A percentile compares a stretch with the other conserved stretches of the same genome.
phyloP scores from a whole-genome alignment of 2,329 filamentous ascomycete genomes.

The Hymenoscyphus fructigenus region DNA sequence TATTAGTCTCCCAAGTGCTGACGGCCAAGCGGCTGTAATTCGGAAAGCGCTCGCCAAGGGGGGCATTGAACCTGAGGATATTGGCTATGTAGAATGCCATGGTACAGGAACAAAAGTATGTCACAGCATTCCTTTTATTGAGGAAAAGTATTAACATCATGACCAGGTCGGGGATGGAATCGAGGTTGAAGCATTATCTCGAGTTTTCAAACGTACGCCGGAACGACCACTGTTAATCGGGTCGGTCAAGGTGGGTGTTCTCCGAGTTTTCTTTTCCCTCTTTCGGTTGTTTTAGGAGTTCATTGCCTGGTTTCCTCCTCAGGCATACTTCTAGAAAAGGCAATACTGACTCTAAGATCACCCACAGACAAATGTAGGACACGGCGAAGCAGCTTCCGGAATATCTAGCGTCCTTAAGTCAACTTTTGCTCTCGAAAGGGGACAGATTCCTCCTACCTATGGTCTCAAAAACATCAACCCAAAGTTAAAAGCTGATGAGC shows the following conservation, averaged over 20 bases:
- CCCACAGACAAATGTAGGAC: constrained; percentile 33
- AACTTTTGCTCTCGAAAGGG: constrained; percentile 27
- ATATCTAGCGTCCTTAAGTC: constrained; percentile 26
- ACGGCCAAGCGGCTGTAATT: constrained; percentile 39
- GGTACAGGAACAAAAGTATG: constrained; percentile 18
- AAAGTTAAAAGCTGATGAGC: constrained; percentile 24
- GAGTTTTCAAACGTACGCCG: neutral
- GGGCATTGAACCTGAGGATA: constrained; percentile 10
- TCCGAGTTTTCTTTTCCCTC: too few relatives aligned
- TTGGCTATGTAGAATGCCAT: constrained; percentile 17
- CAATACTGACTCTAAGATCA: too few relatives aligned
- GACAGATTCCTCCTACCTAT: constrained; percentile 35
- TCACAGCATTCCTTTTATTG: too few relatives aligned
- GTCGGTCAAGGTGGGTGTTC: too few relatives aligned
- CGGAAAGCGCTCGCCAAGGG: constrained; percentile 11
- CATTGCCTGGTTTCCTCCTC: too few relatives aligned
- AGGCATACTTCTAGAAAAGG: too few relatives aligned
- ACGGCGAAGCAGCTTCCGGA: constrained; percentile 28
- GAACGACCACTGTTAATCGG: constrained; percentile 17
- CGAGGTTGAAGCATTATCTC: constrained; percentile 23
- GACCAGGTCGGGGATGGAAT: neutral
- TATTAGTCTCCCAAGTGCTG: constrained; percentile 52
- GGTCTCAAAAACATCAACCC: constrained; percentile 11
- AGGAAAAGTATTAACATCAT: too few relatives aligned
- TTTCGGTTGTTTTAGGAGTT: too few relatives aligned